Evolutionary conservation across 1,284 basidiomycete genomes (phyloP), one percentile per base, ranked within the genome.

Genomic region (Rhodotorula sp.): DNA sequence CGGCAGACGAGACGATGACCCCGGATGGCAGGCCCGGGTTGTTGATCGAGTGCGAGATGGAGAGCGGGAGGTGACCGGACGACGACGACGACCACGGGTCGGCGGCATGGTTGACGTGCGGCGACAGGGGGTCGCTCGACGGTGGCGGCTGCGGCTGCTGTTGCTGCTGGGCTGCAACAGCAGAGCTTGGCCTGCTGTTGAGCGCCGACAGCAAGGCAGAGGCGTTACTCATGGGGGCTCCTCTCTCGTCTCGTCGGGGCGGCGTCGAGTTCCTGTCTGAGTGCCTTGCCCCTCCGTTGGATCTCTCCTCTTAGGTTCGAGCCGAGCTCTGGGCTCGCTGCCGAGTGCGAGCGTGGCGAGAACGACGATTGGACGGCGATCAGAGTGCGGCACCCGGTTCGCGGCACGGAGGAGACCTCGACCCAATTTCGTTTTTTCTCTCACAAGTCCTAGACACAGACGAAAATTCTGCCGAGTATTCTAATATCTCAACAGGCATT

Each of bases 1-100:
- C 67, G 56, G 70, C 69, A 12, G 69, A 74, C 62, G 73, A 70
- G 62, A 66, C 67, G 71, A 71, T 73, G 58, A 66, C 73, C 49
- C 64, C 72, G 45, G 76, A 69, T 5, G 82, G 81, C 18, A 80
- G 73, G 10, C 81, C 80, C 0, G 82, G 82, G 77, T 83, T 83
- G 78, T 83, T 83, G 72, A 76, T 73, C 28, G 60, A 64, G 55
- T 76, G 74, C 2, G 57, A 82, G 75, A 74, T 82, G 79, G 73
- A 81, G 76, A 82, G 78, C n/a, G 80, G 79, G 23, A 83, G 74
- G 68, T 70, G 67, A 64, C 69, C 61, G 16, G 60, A 57, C 26
- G 52, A 47, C n/a, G 26, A 43, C 45, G 50, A 60, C n/a, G 56
- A 56, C 70, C 66, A 68, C 15, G 66, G 70, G 60, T 71, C 70